phyloP scores from a whole-genome alignment of 768 basidiomycete genomes.

The Pisolithus tinctorius region DNA sequence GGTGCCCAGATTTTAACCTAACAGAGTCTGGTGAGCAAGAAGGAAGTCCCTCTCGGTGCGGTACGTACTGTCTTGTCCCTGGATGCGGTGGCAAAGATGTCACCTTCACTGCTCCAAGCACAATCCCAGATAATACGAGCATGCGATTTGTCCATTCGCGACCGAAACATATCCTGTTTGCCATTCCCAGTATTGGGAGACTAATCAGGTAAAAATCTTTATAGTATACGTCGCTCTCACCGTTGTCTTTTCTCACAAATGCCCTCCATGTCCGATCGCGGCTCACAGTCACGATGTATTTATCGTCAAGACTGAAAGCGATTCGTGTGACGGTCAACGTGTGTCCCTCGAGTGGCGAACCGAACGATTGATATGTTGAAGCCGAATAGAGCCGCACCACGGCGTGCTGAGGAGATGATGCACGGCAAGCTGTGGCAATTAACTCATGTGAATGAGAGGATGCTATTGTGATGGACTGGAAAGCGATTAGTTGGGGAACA shows the following conservation, averaged over 20 bases:
- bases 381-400: constrained; percentile 80
- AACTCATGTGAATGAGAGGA: constrained; percentile 62
- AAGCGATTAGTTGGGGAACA: not conserved
- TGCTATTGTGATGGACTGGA: constrained; percentile 72
- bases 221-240: constrained; percentile 19
- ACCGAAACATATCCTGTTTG: constrained; percentile 52
- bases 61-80: constrained; percentile 82
- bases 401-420: constrained; percentile 84
- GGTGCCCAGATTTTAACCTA: constrained; percentile 83
- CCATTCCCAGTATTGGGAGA: not conserved
- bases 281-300: constrained; percentile 74
- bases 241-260: constrained; percentile 47
- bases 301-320: constrained; percentile 83
- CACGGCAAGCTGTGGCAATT: constrained; percentile 87
- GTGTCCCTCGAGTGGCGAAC: constrained; percentile 76
- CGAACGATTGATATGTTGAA: constrained; percentile 60
- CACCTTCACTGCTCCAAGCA: constrained; percentile 72
- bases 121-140: constrained; percentile 95
- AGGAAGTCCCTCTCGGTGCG: no score
- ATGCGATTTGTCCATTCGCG: constrained; percentile 77
- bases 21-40: not conserved
- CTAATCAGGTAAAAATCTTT: not conserved
- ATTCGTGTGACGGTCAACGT: constrained; percentile 85
- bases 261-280: constrained; percentile 90
- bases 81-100: constrained; percentile 87